Conservation (phyloP, 1,139 yeast genomes). For the Pichia sp. region DNA sequence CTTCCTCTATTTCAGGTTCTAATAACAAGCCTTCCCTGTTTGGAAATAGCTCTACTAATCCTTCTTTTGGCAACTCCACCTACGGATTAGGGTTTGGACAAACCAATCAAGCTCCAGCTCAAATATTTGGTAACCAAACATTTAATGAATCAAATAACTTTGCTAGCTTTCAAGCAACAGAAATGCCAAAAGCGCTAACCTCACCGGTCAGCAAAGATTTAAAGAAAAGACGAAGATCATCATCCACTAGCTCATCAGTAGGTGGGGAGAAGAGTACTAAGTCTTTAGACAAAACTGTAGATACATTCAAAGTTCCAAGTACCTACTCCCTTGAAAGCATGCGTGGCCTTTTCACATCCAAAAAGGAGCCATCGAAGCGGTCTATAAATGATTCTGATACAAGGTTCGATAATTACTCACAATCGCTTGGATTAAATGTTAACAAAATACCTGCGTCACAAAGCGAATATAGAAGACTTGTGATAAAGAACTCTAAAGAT, state of each 20-base stretch:
- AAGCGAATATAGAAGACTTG: constrained; percentile 20
- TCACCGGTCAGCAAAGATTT: constrained; percentile 11
- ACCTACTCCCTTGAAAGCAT: constrained; percentile 22
- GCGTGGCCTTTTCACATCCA: constrained; percentile 26
- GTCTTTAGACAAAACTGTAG: constrained; percentile 20
- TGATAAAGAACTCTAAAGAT: constrained; percentile 21
- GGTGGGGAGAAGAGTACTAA: constrained; percentile 13
- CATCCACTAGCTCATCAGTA: constrained; percentile 11
- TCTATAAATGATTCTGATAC: not conserved
- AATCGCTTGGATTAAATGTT: constrained; percentile 3
- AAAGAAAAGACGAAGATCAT: constrained; percentile 23
- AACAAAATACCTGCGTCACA: constrained; percentile 10
- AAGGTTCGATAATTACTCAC: constrained; percentile 1
- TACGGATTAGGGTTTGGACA: constrained; percentile 11
- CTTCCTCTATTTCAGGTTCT: constrained; percentile 18
- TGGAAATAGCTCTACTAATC: constrained; percentile 21
- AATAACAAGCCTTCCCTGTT: constrained; percentile 22
- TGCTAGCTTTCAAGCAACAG: constrained; percentile 13
- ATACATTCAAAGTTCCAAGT: constrained; percentile 19
- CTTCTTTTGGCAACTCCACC: constrained; percentile 7
- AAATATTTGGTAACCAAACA: not conserved
- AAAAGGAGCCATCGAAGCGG: constrained; percentile 5
- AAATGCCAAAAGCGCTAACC: constrained; percentile 28
- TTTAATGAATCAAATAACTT: constrained; percentile 11
- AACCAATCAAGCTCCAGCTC: too few species aligned